These are phyloP conservation scores for Vigna nakashimae DNA, from an alignment of 306 rosid genomes.

Conservation along the genomic window DNA sequence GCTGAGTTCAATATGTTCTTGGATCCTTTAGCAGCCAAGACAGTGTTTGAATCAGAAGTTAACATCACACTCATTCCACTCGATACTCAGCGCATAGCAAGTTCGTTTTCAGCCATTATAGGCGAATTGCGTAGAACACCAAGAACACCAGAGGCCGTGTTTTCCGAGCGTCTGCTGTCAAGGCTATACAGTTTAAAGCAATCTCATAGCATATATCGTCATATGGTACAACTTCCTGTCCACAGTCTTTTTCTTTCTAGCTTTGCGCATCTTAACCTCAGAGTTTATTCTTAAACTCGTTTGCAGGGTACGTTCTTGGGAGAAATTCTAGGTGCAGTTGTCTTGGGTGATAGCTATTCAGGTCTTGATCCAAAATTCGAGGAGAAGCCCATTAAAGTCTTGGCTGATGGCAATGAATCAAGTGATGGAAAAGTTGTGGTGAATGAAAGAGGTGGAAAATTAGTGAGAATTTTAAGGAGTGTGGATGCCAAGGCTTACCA, in stretches of 20 bases:
- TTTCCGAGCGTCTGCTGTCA: constrained; percentile 57
- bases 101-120: constrained; percentile 58
- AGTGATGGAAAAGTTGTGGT: constrained; percentile 67
- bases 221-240: constrained; percentile 66
- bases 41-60: constrained; percentile 66
- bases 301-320: constrained; percentile 79
- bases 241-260: constrained; percentile 1
- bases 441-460: constrained; percentile 59
- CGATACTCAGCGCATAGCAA: constrained; percentile 55
- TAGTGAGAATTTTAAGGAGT: constrained; percentile 60
- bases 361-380: constrained; percentile 51
- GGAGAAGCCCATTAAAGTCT: constrained; percentile 54
- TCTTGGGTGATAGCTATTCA: constrained; percentile 50
- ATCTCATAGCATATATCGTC: constrained; percentile 56
- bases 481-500: constrained; percentile 54
- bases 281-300: background rate
- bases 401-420: constrained; percentile 71
- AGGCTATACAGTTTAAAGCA: constrained; percentile 63
- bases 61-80: constrained; percentile 82
- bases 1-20: constrained; percentile 91
- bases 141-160: constrained; percentile 70
- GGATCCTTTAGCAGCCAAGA: constrained; percentile 87
- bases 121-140: constrained; percentile 30
- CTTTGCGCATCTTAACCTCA: background rate
- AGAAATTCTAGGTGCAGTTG: constrained; percentile 77